Evolutionary conservation across 768 basidiomycete species (phyloP).

Genomic region (Termitomyces sp.): DNA sequence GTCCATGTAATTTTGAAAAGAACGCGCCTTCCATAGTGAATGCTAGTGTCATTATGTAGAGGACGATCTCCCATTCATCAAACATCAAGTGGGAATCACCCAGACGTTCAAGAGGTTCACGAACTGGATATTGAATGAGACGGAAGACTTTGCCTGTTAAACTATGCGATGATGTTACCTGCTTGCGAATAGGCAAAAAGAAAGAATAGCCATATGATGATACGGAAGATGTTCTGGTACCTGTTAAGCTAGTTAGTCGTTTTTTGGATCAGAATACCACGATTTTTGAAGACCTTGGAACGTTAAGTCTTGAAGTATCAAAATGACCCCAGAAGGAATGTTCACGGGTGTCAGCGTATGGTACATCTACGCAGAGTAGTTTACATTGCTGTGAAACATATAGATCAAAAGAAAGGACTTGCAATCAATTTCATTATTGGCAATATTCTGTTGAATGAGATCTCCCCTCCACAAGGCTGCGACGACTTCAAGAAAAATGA

Average conservation of each 20-base stretch:
- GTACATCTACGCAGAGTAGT: conserved; percentile 48
- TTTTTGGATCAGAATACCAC: neutral
- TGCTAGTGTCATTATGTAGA: conserved; percentile 77
- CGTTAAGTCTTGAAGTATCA: conserved; percentile 72
- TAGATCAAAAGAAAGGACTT: conserved; percentile 15
- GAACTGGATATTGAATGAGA: conserved; percentile 41
- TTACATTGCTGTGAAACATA: neutral
- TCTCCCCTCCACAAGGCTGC: conserved; percentile 80
- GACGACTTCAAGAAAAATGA: conserved; percentile 50
- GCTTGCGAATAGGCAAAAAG: conserved; percentile 81
- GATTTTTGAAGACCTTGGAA: conserved; percentile 53
- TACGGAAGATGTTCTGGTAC: conserved; percentile 84
- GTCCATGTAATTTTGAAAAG: neutral
- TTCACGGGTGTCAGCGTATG: conserved; percentile 53
- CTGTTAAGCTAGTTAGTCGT: conserved; percentile 28
- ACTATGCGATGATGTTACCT: conserved; percentile 37
- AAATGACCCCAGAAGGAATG: conserved; percentile 66
- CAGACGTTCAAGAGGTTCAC: conserved; percentile 71
- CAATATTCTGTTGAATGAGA: conserved; percentile 74
- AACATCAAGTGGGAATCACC: conserved; percentile 50
- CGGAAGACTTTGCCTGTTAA: neutral
- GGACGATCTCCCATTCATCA: conserved; percentile 75
- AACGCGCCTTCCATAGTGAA: conserved; percentile 75
- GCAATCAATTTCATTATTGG: conserved; percentile 78
- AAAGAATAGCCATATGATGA: conserved; percentile 74